Evolutionary conservation across 2,329 filamentous ascomycete genomes (phyloP), one percentile per base, ranked within the genome.

Genomic region (Penicillium sp.): DNA sequence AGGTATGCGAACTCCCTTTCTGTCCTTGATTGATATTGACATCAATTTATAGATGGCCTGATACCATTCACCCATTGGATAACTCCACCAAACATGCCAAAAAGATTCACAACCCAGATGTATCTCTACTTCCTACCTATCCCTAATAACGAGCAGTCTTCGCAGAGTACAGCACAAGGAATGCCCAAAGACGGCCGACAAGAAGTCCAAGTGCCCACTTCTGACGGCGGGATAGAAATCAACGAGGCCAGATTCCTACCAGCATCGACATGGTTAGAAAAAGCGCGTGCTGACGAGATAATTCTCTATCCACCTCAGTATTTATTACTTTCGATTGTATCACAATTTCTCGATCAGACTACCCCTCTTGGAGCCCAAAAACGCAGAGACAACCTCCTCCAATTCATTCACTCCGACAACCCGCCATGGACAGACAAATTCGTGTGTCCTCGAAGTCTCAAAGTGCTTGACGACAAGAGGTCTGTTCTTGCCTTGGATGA

Each of bases 31-130:
- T 38, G 12, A 9, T 28, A 16, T 35, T 16, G 30, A 35, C 3
- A 14, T 35, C 9, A 3, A 35, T 35, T 11, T n/a, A 14, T 54
- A 83, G 86, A 86, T 1, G 78, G 80, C 38, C 76, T 97, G 3
- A 77, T 90, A 7, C 91, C 92, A 0, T 97, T 96, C 68, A 96
- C 92, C 0, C 84, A 90, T 54, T 97, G 94, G 94, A 81, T 97
- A 56, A 97, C 94, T 2, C 93, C 93, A 0, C 66, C 63, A 0
- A 84, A 83, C 60, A 77, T 87, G 1, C 82, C 85, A 0, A 90
- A 87, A 64, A 83, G 94, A 47, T 99, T 95, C 75, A 90, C 89
- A 0, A 97, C 93, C 0, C 92, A 97, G 69, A 97, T 97, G 93
- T 99, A 97, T 74, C 72, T 97, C 11, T 96, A 96, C 73, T 87